These are phyloP conservation scores for Malassezia sympodialis DNA, from an alignment of 1,284 basidiomycete genomes.

Conservation along the genomic window DNA sequence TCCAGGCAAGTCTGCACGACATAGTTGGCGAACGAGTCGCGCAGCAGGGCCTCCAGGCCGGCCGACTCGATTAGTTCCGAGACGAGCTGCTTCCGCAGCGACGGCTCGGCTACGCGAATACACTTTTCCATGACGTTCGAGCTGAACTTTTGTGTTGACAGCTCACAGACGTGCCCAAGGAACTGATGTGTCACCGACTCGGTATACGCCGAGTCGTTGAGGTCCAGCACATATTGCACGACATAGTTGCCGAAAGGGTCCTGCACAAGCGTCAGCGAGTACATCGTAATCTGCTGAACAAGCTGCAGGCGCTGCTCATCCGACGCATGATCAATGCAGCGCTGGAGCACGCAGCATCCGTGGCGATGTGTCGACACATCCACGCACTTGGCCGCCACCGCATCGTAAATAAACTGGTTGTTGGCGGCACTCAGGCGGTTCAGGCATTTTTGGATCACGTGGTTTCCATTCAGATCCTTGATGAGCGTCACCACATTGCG, in stretches of 20 bases:
- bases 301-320: constrained; percentile 90
- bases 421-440: constrained; percentile 96
- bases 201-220: constrained; percentile 95
- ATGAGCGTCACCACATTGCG: constrained; percentile 97
- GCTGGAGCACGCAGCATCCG: constrained; percentile 94
- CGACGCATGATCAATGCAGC: constrained; percentile 96
- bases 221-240: constrained; percentile 91
- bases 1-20: constrained; percentile 47
- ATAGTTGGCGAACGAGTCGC: constrained; percentile 54
- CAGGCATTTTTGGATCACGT: constrained; percentile 98
- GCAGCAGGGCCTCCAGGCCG: constrained; percentile 84
- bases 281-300: constrained; percentile 97
- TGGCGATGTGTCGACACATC: constrained; percentile 99
- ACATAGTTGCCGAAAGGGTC: constrained; percentile 97
- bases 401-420: constrained; percentile 99
- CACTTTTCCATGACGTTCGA: constrained; percentile 96
- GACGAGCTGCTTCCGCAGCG: constrained; percentile 83
- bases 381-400: constrained; percentile 94
- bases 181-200: constrained; percentile 97
- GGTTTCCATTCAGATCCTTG: constrained; percentile 99
- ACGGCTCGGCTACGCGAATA: constrained; percentile 90
- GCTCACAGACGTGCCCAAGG: constrained; percentile 87
- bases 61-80: constrained; percentile 90
- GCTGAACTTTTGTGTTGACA: constrained; percentile 97
- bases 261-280: constrained; percentile 92